Conservation (phyloP, 1,284 basidiomycete genomes). For the Mycena citricolor region DNA sequence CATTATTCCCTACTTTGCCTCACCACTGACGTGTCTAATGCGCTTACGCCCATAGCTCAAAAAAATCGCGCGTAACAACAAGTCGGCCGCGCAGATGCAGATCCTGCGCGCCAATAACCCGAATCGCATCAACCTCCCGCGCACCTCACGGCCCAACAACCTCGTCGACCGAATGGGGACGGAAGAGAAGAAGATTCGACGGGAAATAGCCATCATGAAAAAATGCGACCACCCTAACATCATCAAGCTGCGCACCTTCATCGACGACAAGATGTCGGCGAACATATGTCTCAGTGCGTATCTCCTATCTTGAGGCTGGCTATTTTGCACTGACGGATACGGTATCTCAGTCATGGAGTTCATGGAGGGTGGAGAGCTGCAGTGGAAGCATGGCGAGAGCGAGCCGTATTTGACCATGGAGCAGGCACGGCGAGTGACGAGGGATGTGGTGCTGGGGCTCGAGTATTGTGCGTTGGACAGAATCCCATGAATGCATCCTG, state of each 20-base stretch:
- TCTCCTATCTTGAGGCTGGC: conserved; percentile 10
- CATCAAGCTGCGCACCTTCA: conserved; percentile 90
- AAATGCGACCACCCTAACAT: conserved; percentile 91
- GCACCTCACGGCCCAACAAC: conserved; percentile 49
- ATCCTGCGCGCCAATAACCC: conserved; percentile 38
- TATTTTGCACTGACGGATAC: background rate
- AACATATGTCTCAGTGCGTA: conserved; percentile 84
- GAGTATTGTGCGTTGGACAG: conserved; percentile 78
- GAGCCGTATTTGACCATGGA: conserved; percentile 79
- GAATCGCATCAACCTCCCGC: conserved; percentile 49
- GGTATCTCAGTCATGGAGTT: conserved; percentile 83
- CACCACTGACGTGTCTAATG: background rate
- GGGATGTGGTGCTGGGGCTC: conserved; percentile 91
- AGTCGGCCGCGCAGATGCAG: conserved; percentile 51
- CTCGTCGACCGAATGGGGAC: conserved; percentile 64
- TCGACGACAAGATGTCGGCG: conserved; percentile 88
- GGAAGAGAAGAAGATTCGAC: conserved; percentile 79
- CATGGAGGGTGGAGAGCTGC: conserved; percentile 91
- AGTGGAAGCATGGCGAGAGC: conserved; percentile 67
- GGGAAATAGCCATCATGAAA: conserved; percentile 98
- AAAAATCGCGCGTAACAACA: conserved; percentile 35
- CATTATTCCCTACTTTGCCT: too few relatives aligned
- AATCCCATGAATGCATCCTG: conserved; percentile 8
- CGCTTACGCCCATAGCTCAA: conserved; percentile 18
- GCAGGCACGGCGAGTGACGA: conserved; percentile 83